Evolutionary conservation across 2,329 filamentous ascomycete species (phyloP), one percentile per base, ranked within the genome.

Genomic region (Pseudogymnoascus pannorum): DNA sequence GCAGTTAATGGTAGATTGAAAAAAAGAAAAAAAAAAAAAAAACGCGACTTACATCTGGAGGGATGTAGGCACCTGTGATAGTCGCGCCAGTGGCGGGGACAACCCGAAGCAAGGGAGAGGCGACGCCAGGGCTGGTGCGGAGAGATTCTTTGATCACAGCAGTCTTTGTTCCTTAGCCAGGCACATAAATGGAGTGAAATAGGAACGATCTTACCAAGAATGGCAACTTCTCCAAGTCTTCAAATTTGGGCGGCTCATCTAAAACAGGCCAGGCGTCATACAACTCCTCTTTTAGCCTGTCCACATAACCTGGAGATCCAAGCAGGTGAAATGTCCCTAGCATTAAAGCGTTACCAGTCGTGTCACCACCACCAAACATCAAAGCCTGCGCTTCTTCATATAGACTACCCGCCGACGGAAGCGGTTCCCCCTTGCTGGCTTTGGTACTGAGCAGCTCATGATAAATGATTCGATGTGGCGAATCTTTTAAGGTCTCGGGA

Each of bases 301-400:
- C 58, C 35, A 74, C 62, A 14, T 73, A 65, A 0, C 66, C 63
- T 0, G 73, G 72, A 1, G 72, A 63, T 26, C 73, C 68, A 3
- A 79, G 68, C 24, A 80, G 60, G 58, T 78, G 69, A 62, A 73
- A 78, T 1, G 71, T 71, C 0, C 76, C 77, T 7, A 75, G 65
- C 69, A 75, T 75, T 6, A 77, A 64, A 1, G 76, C 72, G 40
- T 74, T 75, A 0, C 72, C 77, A 5, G 74, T 72, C 0, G 78
- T 79, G 61, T 80, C 77, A 11, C 72, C 72, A 12, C 78, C 79
- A 6, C 73, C 78, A 64, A 79, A 79, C 64, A 80, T 70, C 58
- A 81, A 69, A 0, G 75, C 74, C 65, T 76, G 73, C 1, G 73
- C 74, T 69, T 80, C 78, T 16, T 79, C 75, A 48, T 74, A 76